Conservation (phyloP, 1,284 basidiomycete genomes). For the Thelephora terrestris region DNA sequence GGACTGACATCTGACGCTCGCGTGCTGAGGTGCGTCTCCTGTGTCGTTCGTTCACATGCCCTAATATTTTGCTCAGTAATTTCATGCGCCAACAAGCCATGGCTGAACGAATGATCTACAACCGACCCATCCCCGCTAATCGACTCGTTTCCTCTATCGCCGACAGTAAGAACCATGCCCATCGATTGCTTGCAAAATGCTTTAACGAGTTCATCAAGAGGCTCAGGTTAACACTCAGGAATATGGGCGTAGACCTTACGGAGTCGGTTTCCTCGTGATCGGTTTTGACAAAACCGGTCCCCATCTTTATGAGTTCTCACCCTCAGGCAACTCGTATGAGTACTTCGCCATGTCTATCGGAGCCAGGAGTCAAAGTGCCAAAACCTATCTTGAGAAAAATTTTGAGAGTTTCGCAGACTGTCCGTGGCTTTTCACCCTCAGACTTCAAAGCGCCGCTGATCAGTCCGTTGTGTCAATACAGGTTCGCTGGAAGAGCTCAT, state of each 20-base stretch:
- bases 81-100: slow-evolving; percentile 99
- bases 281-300: slow-evolving; percentile 93
- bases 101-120: slow-evolving; percentile 90
- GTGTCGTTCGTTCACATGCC: neutral
- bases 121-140: slow-evolving; percentile 89
- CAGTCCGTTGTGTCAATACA: slow-evolving; percentile 20
- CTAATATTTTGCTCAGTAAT: slow-evolving; percentile 50
- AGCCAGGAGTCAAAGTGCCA: slow-evolving; percentile 93
- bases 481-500: slow-evolving; percentile 80
- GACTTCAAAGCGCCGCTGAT: neutral
- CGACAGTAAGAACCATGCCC: slow-evolving; percentile 58
- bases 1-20: slow-evolving; percentile 97
- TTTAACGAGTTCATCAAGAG: slow-evolving; percentile 39
- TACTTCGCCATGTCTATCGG: slow-evolving; percentile 99
- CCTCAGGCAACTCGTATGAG: slow-evolving; percentile 95
- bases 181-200: slow-evolving; percentile 5
- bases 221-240: slow-evolving; percentile 99
- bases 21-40: slow-evolving; percentile 69
- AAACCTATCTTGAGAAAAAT: slow-evolving; percentile 96
- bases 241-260: slow-evolving; percentile 95
- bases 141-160: slow-evolving; percentile 90
- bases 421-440: slow-evolving; percentile 32
- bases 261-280: slow-evolving; percentile 97
- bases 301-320: slow-evolving; percentile 97
- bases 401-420: slow-evolving; percentile 81